These are phyloP conservation scores for Allium cepa DNA, from an alignment of 106 monocot species.

Conservation along the genomic window DNA sequence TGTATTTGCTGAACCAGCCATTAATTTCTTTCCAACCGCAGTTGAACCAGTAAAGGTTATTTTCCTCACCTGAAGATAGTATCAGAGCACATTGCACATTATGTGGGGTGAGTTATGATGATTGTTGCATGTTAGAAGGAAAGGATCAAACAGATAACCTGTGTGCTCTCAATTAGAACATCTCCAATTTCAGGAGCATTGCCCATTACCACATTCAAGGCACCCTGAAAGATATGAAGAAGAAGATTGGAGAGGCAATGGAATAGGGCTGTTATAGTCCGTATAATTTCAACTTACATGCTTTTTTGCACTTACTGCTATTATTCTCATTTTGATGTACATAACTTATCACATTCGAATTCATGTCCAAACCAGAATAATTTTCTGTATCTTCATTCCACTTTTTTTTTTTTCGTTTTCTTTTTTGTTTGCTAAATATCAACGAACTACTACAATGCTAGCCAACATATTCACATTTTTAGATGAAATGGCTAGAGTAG, in stretches of 20 bases:
- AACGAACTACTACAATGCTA: no score
- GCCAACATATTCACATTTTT: no score
- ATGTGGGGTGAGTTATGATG: no score
- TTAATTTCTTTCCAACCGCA: constrained; percentile 84
- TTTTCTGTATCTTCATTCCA: no score
- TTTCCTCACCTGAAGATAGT: constrained; percentile 63
- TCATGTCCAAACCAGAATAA: no score
- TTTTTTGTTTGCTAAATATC: no score
- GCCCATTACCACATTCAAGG: constrained; percentile 86
- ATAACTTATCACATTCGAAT: no score
- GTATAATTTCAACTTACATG: no score
- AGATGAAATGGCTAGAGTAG: background rate
- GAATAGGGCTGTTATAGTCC: no score
- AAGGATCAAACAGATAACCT: constrained; percentile 32
- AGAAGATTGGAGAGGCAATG: no score
- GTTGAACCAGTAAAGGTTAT: constrained; percentile 96
- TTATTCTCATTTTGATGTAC: no score
- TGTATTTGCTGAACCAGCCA: constrained; percentile 84
- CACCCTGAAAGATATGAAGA: constrained; percentile 51
- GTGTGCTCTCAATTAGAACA: constrained; percentile 55
- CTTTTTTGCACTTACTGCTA: no score
- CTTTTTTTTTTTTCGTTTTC: accelerated
- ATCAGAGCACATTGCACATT: background rate
- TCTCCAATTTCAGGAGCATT: constrained; percentile 86
- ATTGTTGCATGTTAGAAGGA: background rate